A percentile compares a stretch with the other conserved stretches of the same genome.
Evolutionary conservation across 208 protist species (phyloP).

Genomic region (Phytomonas serpens): DNA sequence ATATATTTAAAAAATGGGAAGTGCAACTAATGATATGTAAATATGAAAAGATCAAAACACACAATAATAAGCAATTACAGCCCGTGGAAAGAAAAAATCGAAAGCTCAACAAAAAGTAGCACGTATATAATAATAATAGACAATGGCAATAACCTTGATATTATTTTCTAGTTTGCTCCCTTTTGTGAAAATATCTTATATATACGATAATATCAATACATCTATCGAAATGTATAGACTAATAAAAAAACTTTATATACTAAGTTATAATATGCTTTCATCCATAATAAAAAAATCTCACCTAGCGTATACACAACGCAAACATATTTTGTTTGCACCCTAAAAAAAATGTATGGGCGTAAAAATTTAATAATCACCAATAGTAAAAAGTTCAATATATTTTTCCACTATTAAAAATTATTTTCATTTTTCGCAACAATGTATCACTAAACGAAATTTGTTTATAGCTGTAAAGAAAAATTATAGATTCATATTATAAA

Average conservation of each 20-base stretch:
- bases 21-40: conserved; percentile 1
- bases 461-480: conserved; percentile 2
- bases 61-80: conserved; percentile 10
- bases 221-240: conserved; percentile 2
- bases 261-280: conserved; percentile 1
- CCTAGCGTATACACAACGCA: conserved; percentile 3
- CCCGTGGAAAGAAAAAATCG: conserved; percentile 1
- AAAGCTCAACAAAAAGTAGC: conserved; percentile 2
- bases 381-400: conserved; percentile 9
- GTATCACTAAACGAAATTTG: conserved; percentile 4
- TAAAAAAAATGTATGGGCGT: conserved; percentile 14
- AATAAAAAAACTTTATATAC: conserved; percentile 10
- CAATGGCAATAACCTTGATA: background rate
- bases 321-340: conserved; percentile 4
- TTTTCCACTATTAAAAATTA: conserved; percentile 1
- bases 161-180: conserved; percentile 1
- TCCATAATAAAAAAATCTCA: background rate
- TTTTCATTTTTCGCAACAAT: conserved; percentile 4
- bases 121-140: background rate
- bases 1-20: conserved; percentile 10
- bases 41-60: conserved; percentile 4
- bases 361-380: conserved; percentile 12
- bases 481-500: background rate
- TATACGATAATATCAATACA: conserved; percentile 7
- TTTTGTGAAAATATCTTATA: conserved; percentile 9